Conservation (phyloP, 495 filamentous ascomycete genomes). For the Elasticomyces elasticus region DNA sequence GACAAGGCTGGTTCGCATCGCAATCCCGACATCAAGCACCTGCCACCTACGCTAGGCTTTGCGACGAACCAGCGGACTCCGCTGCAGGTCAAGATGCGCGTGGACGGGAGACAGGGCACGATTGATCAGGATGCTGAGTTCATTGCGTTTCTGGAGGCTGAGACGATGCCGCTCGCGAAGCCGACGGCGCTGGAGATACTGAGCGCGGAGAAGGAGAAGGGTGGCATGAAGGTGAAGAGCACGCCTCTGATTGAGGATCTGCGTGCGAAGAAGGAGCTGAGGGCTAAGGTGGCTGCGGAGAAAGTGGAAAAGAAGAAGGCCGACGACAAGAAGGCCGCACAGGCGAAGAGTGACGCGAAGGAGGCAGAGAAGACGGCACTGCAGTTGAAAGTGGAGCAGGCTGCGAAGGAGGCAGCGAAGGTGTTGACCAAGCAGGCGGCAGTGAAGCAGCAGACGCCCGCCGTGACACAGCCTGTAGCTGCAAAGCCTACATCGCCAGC, state of each 20-base stretch:
- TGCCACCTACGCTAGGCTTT: constrained; percentile 66
- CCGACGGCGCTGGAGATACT: constrained; percentile 32
- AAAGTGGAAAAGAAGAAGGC: constrained; percentile 44
- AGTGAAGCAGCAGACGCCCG: constrained; percentile 23
- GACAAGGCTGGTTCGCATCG: constrained; percentile 38
- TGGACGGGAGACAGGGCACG: constrained; percentile 79
- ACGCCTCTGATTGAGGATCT: constrained; percentile 88
- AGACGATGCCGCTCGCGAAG: constrained; percentile 65
- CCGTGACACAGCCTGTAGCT: constrained; percentile 26
- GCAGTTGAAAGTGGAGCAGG: constrained; percentile 44
- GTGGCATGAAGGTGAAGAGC: constrained; percentile 49
- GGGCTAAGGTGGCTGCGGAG: constrained; percentile 51
- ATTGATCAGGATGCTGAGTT: constrained; percentile 96
- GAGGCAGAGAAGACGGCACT: constrained; percentile 26
- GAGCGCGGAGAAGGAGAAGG: constrained; percentile 44
- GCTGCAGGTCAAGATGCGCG: constrained; percentile 50
- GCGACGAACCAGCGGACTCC: constrained; percentile 74
- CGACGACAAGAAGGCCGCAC: constrained; percentile 37
- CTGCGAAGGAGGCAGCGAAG: constrained; percentile 65
- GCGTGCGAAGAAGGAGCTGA: constrained; percentile 80
- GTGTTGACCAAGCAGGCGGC: constrained; percentile 58
- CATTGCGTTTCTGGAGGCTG: constrained; percentile 77
- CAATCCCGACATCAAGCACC: constrained; percentile 13
- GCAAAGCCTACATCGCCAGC: constrained; percentile 16
- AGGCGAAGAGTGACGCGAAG: constrained; percentile 31